Evolutionary conservation across 1,284 basidiomycete species (phyloP), one percentile per base, ranked within the genome.

Genomic region (Ganoderma multipileum): DNA sequence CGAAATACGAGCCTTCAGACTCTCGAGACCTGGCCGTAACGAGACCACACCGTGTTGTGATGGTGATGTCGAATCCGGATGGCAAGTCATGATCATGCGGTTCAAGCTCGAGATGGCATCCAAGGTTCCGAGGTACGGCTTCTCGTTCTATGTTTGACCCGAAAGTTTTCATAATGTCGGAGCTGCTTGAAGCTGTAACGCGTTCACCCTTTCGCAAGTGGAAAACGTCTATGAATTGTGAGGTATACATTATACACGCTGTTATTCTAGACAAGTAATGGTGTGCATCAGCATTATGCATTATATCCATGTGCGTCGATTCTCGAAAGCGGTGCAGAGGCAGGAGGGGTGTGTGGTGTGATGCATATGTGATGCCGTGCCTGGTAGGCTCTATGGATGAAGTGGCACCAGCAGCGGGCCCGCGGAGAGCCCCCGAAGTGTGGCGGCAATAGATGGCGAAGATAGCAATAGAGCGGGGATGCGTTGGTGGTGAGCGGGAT

Each of bases 191-290:
- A n/a, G n/a, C n/a, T n/a, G n/a, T n/a, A n/a, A n/a, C n/a, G n/a
- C n/a, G n/a, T n/a, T n/a, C n/a, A n/a, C n/a, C n/a, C n/a, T n/a
- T n/a, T n/a, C n/a, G 52, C 30, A 33, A 54, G 52, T 28, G 36
- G 33, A 11, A 61, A 5, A 47, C 44, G 33, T 64, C 62, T 65
- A 65, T 63, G 63, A 57, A 50, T 44, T 59, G 67, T 41, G 65
- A 28, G 64, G 63, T 69, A 68, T 69, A 65, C 62, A 70, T 72
- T 70, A 72, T 73, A 73, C 69, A 71, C 54, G 63, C 26, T 64
- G 61, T 39, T 71, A 68, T 72, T 61, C 47, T 69, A 71, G 68
- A 71, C 69, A 72, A 44, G 44, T 47, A 47, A 47, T 68, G 41
- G 52, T 39, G 59, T 57, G 47, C 60, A 47, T 58, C 41, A 39